Evolutionary conservation across 164 flowering plant genomes (phyloP).

Genomic region (Buxus sempervirens): DNA sequence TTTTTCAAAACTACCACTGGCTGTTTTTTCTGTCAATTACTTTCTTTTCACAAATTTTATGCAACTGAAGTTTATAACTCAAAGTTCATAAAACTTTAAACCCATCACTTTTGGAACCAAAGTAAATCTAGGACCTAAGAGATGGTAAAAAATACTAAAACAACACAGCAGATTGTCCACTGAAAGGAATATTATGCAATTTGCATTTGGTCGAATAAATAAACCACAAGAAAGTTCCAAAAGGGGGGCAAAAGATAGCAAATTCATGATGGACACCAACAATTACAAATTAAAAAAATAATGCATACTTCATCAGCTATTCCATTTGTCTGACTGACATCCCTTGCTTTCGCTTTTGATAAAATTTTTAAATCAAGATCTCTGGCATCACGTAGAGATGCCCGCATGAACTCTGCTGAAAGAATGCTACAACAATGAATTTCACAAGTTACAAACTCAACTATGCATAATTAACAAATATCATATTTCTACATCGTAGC

Average conservation of each 20-base stretch:
- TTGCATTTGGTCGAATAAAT: neutral
- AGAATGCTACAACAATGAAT: slow-evolving; percentile 93
- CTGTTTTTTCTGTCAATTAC: too few relatives aligned
- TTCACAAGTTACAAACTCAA: slow-evolving; percentile 41
- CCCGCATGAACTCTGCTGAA: slow-evolving; percentile 95
- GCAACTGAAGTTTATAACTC: too few relatives aligned
- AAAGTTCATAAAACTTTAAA: too few relatives aligned
- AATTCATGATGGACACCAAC: neutral
- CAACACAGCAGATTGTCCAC: too few relatives aligned
- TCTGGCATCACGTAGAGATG: slow-evolving; percentile 65
- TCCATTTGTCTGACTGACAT: slow-evolving; percentile 41
- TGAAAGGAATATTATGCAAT: neutral
- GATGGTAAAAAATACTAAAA: neutral
- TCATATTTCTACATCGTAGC: too few relatives aligned
- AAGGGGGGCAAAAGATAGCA: neutral
- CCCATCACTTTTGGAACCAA: neutral
- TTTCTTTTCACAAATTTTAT: too few relatives aligned
- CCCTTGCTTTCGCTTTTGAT: slow-evolving; percentile 49
- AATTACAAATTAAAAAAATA: neutral
- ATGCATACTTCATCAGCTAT: slow-evolving; percentile 65
- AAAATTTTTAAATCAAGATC: slow-evolving; percentile 49
- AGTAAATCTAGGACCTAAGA: neutral
- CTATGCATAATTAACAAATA: too few relatives aligned
- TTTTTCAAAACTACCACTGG: too few relatives aligned
- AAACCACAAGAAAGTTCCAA: neutral